Percentiles rank a stretch among this genome's conserved stretches.
phyloP scores from a whole-genome alignment of 192 early-diverging fungal genomes.

The Mortierella antarctica region DNA sequence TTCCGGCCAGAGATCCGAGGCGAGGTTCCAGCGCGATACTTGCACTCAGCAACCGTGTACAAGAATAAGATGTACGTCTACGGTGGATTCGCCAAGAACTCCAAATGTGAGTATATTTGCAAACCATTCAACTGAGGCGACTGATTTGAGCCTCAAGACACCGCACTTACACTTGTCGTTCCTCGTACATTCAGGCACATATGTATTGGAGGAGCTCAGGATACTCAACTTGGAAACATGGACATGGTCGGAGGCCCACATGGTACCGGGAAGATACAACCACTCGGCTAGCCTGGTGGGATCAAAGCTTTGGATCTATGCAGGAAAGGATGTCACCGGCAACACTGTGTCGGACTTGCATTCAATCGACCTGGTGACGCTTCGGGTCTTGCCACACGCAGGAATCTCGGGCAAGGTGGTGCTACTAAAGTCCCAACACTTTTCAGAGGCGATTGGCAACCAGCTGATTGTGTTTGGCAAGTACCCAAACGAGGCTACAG shows the following conservation, averaged over 20 bases:
- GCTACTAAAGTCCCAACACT: constrained; percentile 67
- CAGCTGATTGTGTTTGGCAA: constrained; percentile 65
- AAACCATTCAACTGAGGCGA: not conserved
- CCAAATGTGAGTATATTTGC: constrained; percentile 57
- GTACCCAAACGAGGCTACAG: constrained; percentile 50
- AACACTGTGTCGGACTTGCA: constrained; percentile 64
- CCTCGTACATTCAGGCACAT: constrained; percentile 47
- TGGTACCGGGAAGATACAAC: constrained; percentile 61
- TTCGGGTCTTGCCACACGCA: constrained; percentile 49
- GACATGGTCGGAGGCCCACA: constrained; percentile 60
- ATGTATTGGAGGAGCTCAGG: constrained; percentile 61
- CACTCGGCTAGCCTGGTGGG: constrained; percentile 66
- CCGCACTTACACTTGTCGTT: not conserved
- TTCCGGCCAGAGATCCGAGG: constrained; percentile 62
- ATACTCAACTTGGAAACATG: constrained; percentile 70
- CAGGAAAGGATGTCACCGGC: constrained; percentile 64
- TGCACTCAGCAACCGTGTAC: constrained; percentile 69
- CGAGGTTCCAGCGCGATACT: constrained; percentile 60
- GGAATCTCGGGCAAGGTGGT: constrained; percentile 59
- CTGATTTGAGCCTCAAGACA: not conserved
- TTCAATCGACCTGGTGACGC: constrained; percentile 61
- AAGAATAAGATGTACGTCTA: constrained; percentile 70
- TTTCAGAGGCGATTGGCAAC: constrained; percentile 65
- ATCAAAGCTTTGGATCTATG: constrained; percentile 70
- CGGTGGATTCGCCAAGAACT: constrained; percentile 67